Evolutionary conservation across 2,329 filamentous ascomycete genomes (phyloP).

Genomic region (Nannizziopsis arthrosporioides): DNA sequence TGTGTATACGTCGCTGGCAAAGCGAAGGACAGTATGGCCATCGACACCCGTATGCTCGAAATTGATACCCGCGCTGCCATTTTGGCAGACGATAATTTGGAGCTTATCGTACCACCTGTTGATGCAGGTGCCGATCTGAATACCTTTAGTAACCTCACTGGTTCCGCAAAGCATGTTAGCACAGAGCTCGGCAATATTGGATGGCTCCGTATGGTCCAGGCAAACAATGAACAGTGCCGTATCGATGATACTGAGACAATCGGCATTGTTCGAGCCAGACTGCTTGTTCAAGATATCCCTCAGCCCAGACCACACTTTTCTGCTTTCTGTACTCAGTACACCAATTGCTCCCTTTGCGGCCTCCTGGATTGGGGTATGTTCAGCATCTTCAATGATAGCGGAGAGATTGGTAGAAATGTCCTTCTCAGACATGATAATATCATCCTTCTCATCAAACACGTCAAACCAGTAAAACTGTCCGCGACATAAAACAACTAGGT

Average conservation of each 20-base stretch:
- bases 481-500: constrained; percentile 83
- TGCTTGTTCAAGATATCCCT: constrained; percentile 79
- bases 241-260: constrained; percentile 91
- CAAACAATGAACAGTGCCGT: constrained; percentile 87
- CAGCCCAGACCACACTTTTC: constrained; percentile 88
- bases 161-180: constrained; percentile 98
- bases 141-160: constrained; percentile 77
- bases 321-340: constrained; percentile 89
- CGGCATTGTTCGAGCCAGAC: constrained; percentile 82
- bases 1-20: constrained; percentile 92
- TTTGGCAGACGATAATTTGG: constrained; percentile 98
- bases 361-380: constrained; percentile 79
- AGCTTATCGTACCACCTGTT: constrained; percentile 99
- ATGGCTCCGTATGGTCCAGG: constrained; percentile 81
- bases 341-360: constrained; percentile 91
- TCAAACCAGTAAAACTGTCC: constrained; percentile 99
- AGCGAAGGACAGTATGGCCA: constrained; percentile 89
- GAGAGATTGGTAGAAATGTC: constrained; percentile 85
- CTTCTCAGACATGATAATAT: constrained; percentile 93
- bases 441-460: constrained; percentile 83
- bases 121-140: constrained; percentile 94
- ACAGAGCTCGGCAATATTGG: constrained; percentile 70
- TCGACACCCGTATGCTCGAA: constrained; percentile 98
- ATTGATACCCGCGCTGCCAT: constrained; percentile 96
- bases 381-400: constrained; percentile 82